Base-by-base conservation (phyloP, 495 filamentous ascomycete species). In the Talaromyces ruber region DNA sequence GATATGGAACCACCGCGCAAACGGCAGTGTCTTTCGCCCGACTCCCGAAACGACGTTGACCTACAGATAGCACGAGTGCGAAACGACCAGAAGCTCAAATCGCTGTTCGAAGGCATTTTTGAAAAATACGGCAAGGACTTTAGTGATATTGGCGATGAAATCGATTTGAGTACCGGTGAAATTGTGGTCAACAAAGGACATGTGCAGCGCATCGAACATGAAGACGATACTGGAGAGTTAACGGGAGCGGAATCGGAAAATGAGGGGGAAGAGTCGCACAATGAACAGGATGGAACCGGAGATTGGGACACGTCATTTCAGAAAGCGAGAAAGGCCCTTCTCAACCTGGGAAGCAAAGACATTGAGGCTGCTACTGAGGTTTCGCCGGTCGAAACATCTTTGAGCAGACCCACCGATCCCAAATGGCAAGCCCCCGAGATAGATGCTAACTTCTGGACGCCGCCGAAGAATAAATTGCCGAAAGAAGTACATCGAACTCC, bases 121-220 rank as follows among this genome's bases (percentile, higher is more conserved):
- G 82, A 85, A 29, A 96, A 94, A 72, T 98, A 97, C 70, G 84
- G 80, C 22, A 83, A 82, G 66, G 88, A 97, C 72, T 96, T 96
- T 67, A 83, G 83, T 4, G 89, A 85, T 28, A 77, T 91, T 29
- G 91, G 86, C 16, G 92, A 94, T 67, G 90, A 92, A 72, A 88
- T 95, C 65, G 89, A 94, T 74, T 72, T 91, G 24, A 74, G 77
- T 61, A 94, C 88, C 0, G 91, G 89, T 22, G 76, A 89, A 51
- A 86, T 98, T 28, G 80, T 93, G 14, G 87, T 96, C 32, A 80
- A 97, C 71, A 93, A 95, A 79, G 93, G 94, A 3, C 93, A 97
- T 76, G 67, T 96, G 45, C 58, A 76, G 30, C 76, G 79, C 22
- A 79, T 92, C 71, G 71, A 73, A 9, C 70, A 76, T 47, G 84